Evolutionary conservation across 306 rosid species (phyloP).

Genomic region (Argentina anserina): DNA sequence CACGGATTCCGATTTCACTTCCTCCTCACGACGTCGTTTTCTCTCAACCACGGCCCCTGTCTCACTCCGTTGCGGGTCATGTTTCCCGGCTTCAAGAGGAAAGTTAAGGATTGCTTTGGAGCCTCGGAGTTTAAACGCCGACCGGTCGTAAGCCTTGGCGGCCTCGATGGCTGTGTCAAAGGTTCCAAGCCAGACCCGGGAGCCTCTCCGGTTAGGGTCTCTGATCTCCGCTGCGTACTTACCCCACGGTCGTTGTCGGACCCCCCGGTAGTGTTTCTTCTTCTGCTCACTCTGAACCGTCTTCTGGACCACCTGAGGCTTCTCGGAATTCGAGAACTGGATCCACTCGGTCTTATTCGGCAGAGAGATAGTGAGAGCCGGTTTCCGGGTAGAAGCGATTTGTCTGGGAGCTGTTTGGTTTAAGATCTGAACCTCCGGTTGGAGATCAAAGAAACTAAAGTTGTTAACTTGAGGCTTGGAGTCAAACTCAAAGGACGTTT

Average conservation of each 20-base stretch:
- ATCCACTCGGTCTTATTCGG: slow-evolving; percentile 72
- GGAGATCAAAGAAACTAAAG: slow-evolving; percentile 5
- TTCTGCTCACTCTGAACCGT: slow-evolving; percentile 3
- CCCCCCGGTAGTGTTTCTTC: slow-evolving; percentile 56
- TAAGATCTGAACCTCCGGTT: slow-evolving; percentile 6
- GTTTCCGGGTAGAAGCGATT: slow-evolving; percentile 33
- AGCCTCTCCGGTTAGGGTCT: slow-evolving; percentile 71
- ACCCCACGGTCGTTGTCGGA: slow-evolving; percentile 83
- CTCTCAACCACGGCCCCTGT: slow-evolving; percentile 9
- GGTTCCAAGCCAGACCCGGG: slow-evolving; percentile 83
- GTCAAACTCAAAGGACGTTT: slow-evolving; percentile 11
- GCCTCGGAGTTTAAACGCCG: slow-evolving; percentile 80
- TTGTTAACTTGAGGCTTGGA: slow-evolving; percentile 7
- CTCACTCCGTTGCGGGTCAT: neutral
- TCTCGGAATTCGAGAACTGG: slow-evolving; percentile 32
- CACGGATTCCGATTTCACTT: slow-evolving; percentile 16
- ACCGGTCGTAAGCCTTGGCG: slow-evolving; percentile 76
- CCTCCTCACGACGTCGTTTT: slow-evolving; percentile 45
- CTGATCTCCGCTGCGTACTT: slow-evolving; percentile 87
- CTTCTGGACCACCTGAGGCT: neutral
- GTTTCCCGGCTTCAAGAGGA: slow-evolving; percentile 51
- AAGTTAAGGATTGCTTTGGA: slow-evolving; percentile 79
- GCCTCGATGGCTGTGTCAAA: slow-evolving; percentile 79
- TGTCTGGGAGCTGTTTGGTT: slow-evolving; percentile 11
- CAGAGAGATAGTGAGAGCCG: slow-evolving; percentile 48